Evolutionary conservation across 148 eudicot genomes (phyloP).

Genomic region (Bassia scoparia): DNA sequence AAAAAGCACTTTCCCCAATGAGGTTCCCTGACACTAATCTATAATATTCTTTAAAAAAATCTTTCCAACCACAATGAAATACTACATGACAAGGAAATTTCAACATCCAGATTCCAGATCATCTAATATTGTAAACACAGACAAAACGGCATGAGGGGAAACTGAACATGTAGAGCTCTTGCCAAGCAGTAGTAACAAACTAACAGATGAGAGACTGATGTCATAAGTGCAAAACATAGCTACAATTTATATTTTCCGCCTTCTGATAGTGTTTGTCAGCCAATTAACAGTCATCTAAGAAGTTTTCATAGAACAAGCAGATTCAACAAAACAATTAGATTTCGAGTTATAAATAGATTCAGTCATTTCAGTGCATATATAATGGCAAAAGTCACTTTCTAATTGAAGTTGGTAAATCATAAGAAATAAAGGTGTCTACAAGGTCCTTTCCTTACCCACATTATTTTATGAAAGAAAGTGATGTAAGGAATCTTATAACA

Average conservation of each 20-base stretch:
- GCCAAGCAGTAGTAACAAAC: neutral
- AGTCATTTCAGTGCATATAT: neutral
- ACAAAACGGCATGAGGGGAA: neutral
- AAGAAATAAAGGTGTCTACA: neutral
- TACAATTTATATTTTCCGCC: neutral
- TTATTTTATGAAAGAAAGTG: neutral
- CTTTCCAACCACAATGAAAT: neutral
- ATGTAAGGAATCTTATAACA: slow-evolving; percentile 10
- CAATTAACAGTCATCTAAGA: too few relatives aligned
- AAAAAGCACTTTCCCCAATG: neutral
- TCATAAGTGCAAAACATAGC: neutral
- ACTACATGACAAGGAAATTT: neutral
- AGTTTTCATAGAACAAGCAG: neutral
- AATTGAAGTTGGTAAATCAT: neutral
- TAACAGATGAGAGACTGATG: neutral
- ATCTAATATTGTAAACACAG: neutral
- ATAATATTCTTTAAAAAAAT: too few relatives aligned
- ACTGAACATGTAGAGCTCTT: slow-evolving; percentile 3
- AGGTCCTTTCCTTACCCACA: neutral
- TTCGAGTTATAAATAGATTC: neutral
- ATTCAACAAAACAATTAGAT: neutral
- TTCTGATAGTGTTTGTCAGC: too few relatives aligned
- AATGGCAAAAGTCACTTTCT: neutral
- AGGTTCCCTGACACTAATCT: too few relatives aligned
- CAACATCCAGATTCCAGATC: neutral